phyloP scores from a whole-genome alignment of 192 early-diverging fungal species.

The Tieghemiomyces parasiticus region DNA sequence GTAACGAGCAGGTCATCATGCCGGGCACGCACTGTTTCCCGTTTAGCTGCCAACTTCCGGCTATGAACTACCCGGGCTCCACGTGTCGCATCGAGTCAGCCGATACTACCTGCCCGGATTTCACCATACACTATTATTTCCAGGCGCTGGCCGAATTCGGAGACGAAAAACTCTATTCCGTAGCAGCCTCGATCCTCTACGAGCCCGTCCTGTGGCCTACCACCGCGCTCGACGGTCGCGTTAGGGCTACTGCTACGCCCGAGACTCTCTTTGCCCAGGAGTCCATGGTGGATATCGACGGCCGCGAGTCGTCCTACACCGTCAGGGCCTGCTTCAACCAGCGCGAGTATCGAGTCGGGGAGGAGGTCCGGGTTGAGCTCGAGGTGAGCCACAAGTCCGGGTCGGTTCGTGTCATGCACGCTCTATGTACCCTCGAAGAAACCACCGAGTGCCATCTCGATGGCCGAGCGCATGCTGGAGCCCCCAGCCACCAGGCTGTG shows the following conservation, averaged over 20 bases:
- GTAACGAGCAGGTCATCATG: neutral
- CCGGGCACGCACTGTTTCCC: conserved; percentile 4
- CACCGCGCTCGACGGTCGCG: neutral
- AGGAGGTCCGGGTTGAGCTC: neutral
- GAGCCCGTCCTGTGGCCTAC: neutral
- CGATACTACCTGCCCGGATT: neutral
- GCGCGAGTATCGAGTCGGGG: neutral
- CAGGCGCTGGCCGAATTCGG: neutral
- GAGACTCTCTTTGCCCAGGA: neutral
- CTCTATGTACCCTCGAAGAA: neutral
- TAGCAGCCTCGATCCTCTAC: neutral
- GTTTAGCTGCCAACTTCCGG: conserved; percentile 2
- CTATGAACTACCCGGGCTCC: conserved; percentile 3
- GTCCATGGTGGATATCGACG: neutral
- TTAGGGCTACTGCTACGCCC: neutral
- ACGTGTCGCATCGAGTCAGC: neutral
- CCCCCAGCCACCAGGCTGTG: neutral
- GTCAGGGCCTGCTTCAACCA: neutral
- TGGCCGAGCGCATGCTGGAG: neutral
- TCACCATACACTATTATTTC: neutral
- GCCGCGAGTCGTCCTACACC: neutral
- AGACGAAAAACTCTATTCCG: neutral
- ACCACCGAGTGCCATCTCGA: conserved; percentile 9
- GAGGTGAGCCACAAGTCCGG: conserved; percentile 4
- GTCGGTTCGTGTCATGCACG: neutral